Evolutionary conservation across 2,329 filamentous ascomycete species (phyloP).

Genomic region (Annulohypoxylon truncatum): DNA sequence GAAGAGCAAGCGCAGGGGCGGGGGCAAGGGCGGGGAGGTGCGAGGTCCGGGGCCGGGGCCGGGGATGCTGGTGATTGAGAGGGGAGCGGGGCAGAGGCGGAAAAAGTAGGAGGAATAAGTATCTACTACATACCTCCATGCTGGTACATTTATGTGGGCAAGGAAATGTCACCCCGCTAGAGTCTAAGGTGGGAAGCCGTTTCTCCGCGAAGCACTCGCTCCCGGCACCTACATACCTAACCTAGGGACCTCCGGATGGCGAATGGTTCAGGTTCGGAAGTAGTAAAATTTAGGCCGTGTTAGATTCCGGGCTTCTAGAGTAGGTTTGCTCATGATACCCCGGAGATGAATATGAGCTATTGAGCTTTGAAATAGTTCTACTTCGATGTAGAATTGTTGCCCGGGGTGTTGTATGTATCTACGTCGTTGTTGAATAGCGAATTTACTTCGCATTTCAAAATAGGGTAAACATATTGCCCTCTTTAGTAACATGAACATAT

Average conservation of each 20-base stretch:
- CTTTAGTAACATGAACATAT: neutral
- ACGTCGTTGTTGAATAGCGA: neutral
- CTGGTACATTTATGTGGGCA: neutral
- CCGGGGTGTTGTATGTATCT: neutral
- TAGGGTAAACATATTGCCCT: neutral
- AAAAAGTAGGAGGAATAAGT: neutral
- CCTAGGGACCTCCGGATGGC: neutral
- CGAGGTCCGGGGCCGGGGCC: neutral
- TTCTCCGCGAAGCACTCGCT: neutral
- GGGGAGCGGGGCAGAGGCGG: neutral
- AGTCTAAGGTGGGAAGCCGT: neutral
- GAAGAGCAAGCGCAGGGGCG: too few species aligned
- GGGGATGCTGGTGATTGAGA: slow-evolving; percentile 22
- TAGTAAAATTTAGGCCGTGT: neutral
- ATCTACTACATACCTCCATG: neutral
- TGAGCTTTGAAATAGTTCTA: neutral
- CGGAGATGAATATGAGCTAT: neutral
- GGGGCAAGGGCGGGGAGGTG: neutral
- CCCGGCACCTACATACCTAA: neutral
- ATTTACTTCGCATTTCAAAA: neutral
- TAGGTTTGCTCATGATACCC: neutral
- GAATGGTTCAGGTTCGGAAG: neutral
- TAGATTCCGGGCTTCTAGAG: neutral
- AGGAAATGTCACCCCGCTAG: neutral
- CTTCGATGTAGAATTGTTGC: neutral